Percentiles rank a stretch among this genome's conserved stretches.
Evolutionary conservation across 1,284 basidiomycete genomes (phyloP).

Genomic region (Cutaneotrichosporon cavernicola): DNA sequence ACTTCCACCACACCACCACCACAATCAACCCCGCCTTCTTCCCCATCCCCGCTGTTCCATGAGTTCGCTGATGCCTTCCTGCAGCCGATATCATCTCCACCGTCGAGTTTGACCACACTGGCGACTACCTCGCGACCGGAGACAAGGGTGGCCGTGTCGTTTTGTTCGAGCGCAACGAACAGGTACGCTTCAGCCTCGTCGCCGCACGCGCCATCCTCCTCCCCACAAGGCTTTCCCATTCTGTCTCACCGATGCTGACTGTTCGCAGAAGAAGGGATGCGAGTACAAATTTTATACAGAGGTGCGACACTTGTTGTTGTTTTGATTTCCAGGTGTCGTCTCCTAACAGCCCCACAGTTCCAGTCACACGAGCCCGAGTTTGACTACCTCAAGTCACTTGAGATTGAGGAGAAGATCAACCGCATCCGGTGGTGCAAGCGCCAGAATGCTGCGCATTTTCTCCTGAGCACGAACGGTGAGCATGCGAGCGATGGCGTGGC

Average conservation of each 20-base stretch:
- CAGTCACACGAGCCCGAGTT: slow-evolving; percentile 99
- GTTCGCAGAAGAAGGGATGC: slow-evolving; percentile 92
- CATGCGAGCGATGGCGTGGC: not conserved
- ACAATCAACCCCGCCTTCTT: not conserved
- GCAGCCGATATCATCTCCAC: slow-evolving; percentile 98
- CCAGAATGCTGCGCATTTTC: slow-evolving; percentile 95
- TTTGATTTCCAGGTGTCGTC: not conserved
- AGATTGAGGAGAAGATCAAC: slow-evolving; percentile 99
- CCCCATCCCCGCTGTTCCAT: not conserved
- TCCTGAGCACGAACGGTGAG: slow-evolving; percentile 91
- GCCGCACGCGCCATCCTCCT: slow-evolving; percentile 1
- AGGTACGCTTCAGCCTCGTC: slow-evolving; percentile 61
- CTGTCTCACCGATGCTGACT: slow-evolving; percentile 3
- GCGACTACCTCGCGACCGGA: slow-evolving; percentile 98
- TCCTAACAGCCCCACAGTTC: slow-evolving; percentile 53
- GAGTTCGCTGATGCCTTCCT: slow-evolving; percentile 10
- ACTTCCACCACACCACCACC: slow-evolving; percentile 11
- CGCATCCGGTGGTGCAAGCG: slow-evolving; percentile 99
- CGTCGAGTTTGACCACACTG: slow-evolving; percentile 99
- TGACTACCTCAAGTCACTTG: slow-evolving; percentile 98
- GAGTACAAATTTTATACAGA: slow-evolving; percentile 99
- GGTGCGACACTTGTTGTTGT: slow-evolving; percentile 37
- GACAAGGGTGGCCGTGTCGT: slow-evolving; percentile 99
- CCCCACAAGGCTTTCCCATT: not conserved
- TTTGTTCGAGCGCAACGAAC: slow-evolving; percentile 96